phyloP scores from a whole-genome alignment of 2,329 filamentous ascomycete genomes.

The Sclerotinia subarctica region DNA sequence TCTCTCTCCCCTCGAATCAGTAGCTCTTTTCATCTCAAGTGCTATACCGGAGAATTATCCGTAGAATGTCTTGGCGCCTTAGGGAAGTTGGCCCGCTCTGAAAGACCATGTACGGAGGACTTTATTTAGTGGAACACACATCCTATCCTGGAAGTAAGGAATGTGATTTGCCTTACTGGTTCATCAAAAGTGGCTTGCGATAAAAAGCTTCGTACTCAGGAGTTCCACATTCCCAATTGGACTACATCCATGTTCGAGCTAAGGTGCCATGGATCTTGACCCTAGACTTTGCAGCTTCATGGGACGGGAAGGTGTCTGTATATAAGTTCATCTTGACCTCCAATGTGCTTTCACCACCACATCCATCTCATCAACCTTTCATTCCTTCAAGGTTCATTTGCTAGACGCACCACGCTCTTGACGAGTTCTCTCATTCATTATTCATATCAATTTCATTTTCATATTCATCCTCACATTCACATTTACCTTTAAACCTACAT shows the following conservation, averaged over 20 bases:
- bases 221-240: slow-evolving; percentile 5
- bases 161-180: slow-evolving; percentile 10
- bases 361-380: neutral
- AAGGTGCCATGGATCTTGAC: slow-evolving; percentile 3
- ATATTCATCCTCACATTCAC: neutral
- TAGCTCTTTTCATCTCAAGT: neutral
- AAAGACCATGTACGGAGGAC: neutral
- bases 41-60: neutral
- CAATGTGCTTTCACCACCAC: neutral
- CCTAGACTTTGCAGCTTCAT: neutral
- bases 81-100: slow-evolving; percentile 2
- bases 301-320: neutral
- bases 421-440: slow-evolving; percentile 10
- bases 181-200: neutral
- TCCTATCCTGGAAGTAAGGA: neutral
- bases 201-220: neutral
- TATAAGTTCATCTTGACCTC: slow-evolving; percentile 1
- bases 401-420: slow-evolving; percentile 3
- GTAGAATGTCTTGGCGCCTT: neutral
- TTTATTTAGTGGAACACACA: neutral
- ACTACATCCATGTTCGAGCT: neutral
- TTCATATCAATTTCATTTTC: neutral
- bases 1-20: neutral
- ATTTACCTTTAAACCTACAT: neutral
- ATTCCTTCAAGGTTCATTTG: slow-evolving; percentile 7